These are phyloP conservation scores for Colletotrichum liaoningense DNA, from an alignment of 2,329 filamentous ascomycete species.

Conservation along the genomic window DNA sequence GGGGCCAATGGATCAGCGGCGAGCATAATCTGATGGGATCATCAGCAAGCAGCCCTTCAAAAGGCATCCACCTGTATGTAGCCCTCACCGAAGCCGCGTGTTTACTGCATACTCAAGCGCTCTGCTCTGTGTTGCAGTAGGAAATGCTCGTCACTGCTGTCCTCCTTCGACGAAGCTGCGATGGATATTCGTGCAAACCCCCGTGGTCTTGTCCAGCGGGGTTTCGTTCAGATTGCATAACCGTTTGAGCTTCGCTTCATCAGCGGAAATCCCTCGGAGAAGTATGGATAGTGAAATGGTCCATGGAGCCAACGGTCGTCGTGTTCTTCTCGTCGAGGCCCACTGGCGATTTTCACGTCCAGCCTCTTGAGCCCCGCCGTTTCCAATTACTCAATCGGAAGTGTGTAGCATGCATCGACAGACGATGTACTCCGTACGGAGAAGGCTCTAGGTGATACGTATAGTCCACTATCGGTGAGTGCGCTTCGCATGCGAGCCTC, in stretches of 20 bases:
- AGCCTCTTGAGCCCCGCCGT: not conserved
- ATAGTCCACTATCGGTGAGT: conserved; percentile 2
- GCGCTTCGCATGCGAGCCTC: conserved; percentile 1
- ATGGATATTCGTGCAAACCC: conserved; percentile 10
- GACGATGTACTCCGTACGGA: not conserved
- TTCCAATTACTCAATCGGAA: not conserved
- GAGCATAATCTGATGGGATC: conserved; percentile 14
- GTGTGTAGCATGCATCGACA: conserved; percentile 18
- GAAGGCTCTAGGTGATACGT: not conserved
- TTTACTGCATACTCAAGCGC: not conserved
- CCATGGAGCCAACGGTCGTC: not conserved
- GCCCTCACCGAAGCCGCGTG: conserved; percentile 9
- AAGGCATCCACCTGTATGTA: conserved; percentile 9
- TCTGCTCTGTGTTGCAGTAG: not conserved
- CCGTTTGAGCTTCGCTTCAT: conserved; percentile 6
- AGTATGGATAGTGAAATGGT: not conserved
- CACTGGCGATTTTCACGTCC: not conserved
- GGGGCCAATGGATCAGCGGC: not conserved
- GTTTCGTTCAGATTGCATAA: conserved; percentile 20
- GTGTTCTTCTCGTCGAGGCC: not conserved
- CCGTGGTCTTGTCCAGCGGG: conserved; percentile 1
- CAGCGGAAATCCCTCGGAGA: not conserved
- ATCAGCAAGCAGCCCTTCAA: not conserved
- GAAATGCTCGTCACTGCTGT: not conserved
- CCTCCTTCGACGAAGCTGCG: conserved; percentile 1